Conservation (phyloP, 176 grass and related monocot species). For the Avena sativa region DNA sequence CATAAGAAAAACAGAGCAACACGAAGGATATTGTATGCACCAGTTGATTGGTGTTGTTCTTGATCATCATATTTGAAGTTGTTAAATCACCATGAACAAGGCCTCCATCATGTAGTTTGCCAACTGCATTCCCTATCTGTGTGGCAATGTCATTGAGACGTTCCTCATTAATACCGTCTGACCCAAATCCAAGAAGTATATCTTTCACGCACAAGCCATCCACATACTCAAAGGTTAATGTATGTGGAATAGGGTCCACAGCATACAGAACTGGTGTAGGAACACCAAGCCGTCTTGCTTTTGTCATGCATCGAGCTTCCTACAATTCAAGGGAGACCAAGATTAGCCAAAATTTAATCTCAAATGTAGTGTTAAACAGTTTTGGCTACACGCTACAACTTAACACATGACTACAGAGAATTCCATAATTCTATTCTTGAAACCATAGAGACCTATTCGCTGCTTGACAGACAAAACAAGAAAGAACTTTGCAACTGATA, state of each 20-base stretch:
- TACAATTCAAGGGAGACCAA: constrained; percentile 39
- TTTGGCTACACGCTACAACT: background rate
- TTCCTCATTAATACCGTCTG: constrained; percentile 69
- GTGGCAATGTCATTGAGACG: constrained; percentile 65
- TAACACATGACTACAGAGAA: constrained; percentile 31
- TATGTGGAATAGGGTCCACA: constrained; percentile 73
- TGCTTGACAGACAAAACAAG: background rate
- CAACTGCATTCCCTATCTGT: constrained; percentile 89
- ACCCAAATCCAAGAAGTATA: constrained; percentile 87
- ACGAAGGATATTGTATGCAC: constrained; percentile 43
- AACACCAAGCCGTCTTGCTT: constrained; percentile 92
- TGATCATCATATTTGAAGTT: constrained; percentile 97
- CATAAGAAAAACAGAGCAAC: background rate
- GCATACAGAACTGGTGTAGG: constrained; percentile 90
- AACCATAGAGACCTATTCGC: constrained; percentile 1
- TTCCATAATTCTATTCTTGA: constrained; percentile 25
- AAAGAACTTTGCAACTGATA: background rate
- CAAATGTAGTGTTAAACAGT: constrained; percentile 17
- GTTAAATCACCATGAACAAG: constrained; percentile 95
- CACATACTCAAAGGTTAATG: constrained; percentile 87
- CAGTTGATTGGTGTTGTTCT: constrained; percentile 63
- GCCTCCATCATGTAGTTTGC: constrained; percentile 89
- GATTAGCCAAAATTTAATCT: constrained; percentile 19
- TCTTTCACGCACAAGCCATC: constrained; percentile 86
- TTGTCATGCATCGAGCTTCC: constrained; percentile 98